Evolutionary conservation across 2,329 filamentous ascomycete genomes (phyloP), one percentile per base, ranked within the genome.

Genomic region (Paracamarosporium sp.): DNA sequence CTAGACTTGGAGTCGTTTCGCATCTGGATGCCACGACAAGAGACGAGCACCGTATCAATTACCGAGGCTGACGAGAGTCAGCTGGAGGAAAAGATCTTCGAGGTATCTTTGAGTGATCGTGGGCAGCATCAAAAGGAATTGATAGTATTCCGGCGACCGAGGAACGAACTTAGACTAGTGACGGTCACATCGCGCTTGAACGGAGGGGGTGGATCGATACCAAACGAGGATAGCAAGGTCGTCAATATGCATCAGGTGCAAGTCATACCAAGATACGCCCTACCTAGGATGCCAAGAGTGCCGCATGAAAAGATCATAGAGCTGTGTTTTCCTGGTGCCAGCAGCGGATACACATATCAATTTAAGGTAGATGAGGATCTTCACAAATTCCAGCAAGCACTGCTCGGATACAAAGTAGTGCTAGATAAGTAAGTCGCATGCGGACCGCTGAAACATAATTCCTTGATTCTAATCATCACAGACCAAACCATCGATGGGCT

Each of bases 341-440:
- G 47, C 35, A 51, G 47, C 28, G 47, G 47, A 25, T 28, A 51
- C 17, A 51, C 47, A 20, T 51, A 51, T 33, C 30, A 51, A 22
- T 51, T 51, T 17, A 51, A 51, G 30, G 36, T 51, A 31, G 47
- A 51, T 38, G 47, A 51, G 22, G 47, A 51, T 27, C 28, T 51
- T 20, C 24, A 8, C 7, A 40, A 40, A 17, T 51, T 51, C 27
- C 47, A 51, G 24, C 47, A 51, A 27, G 47, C 47, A 38, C 30
- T 51, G 31, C 35, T 51, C 5, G 35, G 35, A 20, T 51, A 51
- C 47, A 51, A 51, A 24, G 35, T 51, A 3, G 47, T 51, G n/a
- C 36, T 30, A 6, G 47, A 51, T 22, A 40, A 51, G 47, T 51
- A 28, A 38, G 47, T 41, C 24, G 25, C 15, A 27, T 12, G 17